Conservation (phyloP, 306 rosid species). For the Ceratonia siliqua region DNA sequence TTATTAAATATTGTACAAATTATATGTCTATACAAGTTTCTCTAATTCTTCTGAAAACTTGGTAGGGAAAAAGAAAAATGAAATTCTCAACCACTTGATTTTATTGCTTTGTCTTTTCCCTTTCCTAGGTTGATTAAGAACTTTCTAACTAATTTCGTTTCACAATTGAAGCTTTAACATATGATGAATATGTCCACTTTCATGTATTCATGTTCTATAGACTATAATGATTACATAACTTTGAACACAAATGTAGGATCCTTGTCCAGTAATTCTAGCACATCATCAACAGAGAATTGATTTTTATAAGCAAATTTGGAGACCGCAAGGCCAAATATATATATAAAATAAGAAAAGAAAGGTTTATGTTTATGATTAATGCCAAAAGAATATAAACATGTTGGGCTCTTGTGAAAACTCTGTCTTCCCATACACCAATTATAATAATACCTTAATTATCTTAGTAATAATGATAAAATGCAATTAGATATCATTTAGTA, state of each 20-base stretch:
- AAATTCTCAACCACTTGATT: no score
- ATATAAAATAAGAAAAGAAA: not conserved
- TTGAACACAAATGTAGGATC: not conserved
- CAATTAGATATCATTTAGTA: no score
- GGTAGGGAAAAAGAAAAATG: no score
- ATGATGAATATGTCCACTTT: not conserved
- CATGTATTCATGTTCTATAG: not conserved
- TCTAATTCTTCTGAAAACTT: no score
- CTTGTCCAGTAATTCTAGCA: not conserved
- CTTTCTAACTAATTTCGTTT: not conserved
- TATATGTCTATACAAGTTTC: no score
- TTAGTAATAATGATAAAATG: no score
- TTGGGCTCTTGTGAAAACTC: not conserved
- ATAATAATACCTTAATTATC: no score
- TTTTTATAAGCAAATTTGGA: not conserved
- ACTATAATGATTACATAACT: not conserved
- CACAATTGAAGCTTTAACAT: not conserved
- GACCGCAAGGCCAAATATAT: not conserved
- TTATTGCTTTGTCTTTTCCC: no score
- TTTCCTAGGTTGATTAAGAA: not conserved
- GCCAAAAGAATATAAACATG: not conserved
- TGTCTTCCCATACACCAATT: no score
- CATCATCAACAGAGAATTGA: not conserved
- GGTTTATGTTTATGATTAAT: not conserved
- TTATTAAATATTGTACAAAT: no score